These are phyloP conservation scores for Diaporthe citri DNA, from an alignment of 2,329 filamentous ascomycete genomes.

Conservation along the genomic window DNA sequence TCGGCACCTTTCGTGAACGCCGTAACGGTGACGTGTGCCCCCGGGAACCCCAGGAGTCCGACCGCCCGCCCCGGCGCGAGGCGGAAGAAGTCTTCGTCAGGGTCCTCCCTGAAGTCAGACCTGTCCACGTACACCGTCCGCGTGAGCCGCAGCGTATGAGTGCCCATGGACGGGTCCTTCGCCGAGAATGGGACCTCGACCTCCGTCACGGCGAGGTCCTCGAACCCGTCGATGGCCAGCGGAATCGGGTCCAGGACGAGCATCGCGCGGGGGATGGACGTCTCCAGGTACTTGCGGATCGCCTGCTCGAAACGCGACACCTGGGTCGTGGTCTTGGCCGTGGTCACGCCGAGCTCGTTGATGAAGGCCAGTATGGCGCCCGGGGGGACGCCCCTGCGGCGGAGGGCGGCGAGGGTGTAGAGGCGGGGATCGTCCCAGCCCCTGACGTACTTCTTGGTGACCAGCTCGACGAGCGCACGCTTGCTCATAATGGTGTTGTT, in stretches of 20 bases:
- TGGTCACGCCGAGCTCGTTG: slow-evolving; percentile 91
- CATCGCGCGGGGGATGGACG: slow-evolving; percentile 88
- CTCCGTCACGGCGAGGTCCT: slow-evolving; percentile 71
- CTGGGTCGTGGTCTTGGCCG: slow-evolving; percentile 81
- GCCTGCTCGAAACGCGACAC: slow-evolving; percentile 84
- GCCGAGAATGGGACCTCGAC: slow-evolving; percentile 83
- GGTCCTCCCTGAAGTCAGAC: slow-evolving; percentile 80
- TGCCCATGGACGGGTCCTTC: slow-evolving; percentile 79
- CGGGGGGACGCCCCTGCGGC: slow-evolving; percentile 86
- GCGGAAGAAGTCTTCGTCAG: slow-evolving; percentile 81
- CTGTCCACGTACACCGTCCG: slow-evolving; percentile 88
- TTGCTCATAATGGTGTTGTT: slow-evolving; percentile 91
- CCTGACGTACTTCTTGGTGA: slow-evolving; percentile 77
- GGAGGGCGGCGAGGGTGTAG: slow-evolving; percentile 86
- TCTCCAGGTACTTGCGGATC: slow-evolving; percentile 88
- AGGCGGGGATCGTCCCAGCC: slow-evolving; percentile 93
- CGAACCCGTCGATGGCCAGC: slow-evolving; percentile 82
- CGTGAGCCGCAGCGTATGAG: slow-evolving; percentile 74
- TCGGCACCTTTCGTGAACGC: slow-evolving; percentile 75
- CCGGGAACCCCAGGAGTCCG: slow-evolving; percentile 78
- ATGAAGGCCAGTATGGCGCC: slow-evolving; percentile 90
- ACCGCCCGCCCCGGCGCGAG: slow-evolving; percentile 81
- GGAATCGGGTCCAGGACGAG: slow-evolving; percentile 89
- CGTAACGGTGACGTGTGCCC: slow-evolving; percentile 74
- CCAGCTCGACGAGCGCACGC: slow-evolving; percentile 80